Percentiles rank a stretch among this genome's conserved stretches.
These are phyloP conservation scores for Trametes gibbosa DNA, from an alignment of 768 basidiomycete genomes.

Conservation along the genomic window DNA sequence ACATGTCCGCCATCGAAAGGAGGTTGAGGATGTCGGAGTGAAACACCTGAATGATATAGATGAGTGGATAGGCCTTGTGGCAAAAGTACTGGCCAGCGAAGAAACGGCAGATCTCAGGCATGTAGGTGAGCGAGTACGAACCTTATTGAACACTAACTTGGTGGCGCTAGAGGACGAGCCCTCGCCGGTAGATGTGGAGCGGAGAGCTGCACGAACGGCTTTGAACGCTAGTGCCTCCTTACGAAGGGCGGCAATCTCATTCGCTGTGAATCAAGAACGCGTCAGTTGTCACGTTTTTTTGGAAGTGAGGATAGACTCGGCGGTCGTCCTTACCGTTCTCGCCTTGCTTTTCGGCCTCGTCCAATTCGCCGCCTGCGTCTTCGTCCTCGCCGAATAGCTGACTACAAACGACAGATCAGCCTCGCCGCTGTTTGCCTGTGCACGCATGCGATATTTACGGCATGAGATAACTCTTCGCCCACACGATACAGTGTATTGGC, in stretches of 20 bases:
- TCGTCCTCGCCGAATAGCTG: conserved; percentile 96
- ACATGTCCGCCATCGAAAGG: conserved; percentile 95
- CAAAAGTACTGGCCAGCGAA: too few relatives aligned
- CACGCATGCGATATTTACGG: conserved; percentile 50
- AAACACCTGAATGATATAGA: conserved; percentile 63
- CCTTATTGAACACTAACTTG: conserved; percentile 81
- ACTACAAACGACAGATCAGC: conserved; percentile 36
- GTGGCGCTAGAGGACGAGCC: conserved; percentile 46
- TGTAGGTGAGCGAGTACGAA: conserved; percentile 26
- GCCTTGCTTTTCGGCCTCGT: conserved; percentile 88
- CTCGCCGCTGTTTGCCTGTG: background rate
- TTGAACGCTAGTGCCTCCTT: conserved; percentile 89
- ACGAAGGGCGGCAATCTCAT: conserved; percentile 86
- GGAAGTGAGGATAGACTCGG: background rate
- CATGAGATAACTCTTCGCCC: conserved; percentile 96
- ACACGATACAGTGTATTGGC: conserved; percentile 98
- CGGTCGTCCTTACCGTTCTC: conserved; percentile 75
- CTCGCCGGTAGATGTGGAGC: conserved; percentile 35
- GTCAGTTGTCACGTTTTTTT: background rate
- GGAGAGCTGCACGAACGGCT: conserved; percentile 70
- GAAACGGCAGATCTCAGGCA: too few relatives aligned
- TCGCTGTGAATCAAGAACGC: conserved; percentile 45
- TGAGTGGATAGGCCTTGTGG: too few relatives aligned
- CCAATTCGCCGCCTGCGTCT: conserved; percentile 76
- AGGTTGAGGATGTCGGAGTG: conserved; percentile 83